phyloP scores from a whole-genome alignment of 176 grass and related monocot genomes.

The Juncus effusus region DNA sequence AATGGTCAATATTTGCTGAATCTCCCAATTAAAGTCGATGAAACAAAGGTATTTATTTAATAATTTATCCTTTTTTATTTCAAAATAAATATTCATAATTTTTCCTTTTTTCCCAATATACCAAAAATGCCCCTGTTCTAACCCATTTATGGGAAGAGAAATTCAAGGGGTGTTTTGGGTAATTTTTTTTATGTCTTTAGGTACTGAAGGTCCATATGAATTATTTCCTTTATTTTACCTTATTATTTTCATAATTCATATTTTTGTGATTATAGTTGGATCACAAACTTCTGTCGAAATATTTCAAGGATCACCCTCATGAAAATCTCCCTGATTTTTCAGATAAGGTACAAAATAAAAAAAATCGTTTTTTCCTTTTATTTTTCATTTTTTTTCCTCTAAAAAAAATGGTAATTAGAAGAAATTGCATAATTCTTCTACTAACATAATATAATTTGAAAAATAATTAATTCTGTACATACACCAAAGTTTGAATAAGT shows the following conservation, averaged over 20 bases:
- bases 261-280: conserved; percentile 57
- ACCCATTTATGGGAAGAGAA: too few relatives aligned
- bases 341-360: conserved; percentile 52
- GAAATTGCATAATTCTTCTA: too few relatives aligned
- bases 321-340: conserved; percentile 83
- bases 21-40: conserved; percentile 98
- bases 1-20: conserved; percentile 84
- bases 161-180: too few relatives aligned
- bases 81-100: conserved; percentile 10
- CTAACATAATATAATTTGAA: too few relatives aligned
- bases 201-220: not conserved
- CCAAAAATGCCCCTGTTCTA: not conserved
- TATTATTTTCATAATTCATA: conserved; percentile 10
- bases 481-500: too few relatives aligned
- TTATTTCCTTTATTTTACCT: not conserved
- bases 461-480: too few relatives aligned
- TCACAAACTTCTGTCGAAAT: conserved; percentile 62
- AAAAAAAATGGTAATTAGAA: not conserved
- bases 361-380: conserved; percentile 5
- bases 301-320: conserved; percentile 88
- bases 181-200: not conserved
- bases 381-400: conserved; percentile 1
- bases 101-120: conserved; percentile 5
- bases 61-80: conserved; percentile 15
- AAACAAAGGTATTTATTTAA: conserved; percentile 59